Conservation (phyloP, 2,329 filamentous ascomycete species). For the Monilinia fructicola region DNA sequence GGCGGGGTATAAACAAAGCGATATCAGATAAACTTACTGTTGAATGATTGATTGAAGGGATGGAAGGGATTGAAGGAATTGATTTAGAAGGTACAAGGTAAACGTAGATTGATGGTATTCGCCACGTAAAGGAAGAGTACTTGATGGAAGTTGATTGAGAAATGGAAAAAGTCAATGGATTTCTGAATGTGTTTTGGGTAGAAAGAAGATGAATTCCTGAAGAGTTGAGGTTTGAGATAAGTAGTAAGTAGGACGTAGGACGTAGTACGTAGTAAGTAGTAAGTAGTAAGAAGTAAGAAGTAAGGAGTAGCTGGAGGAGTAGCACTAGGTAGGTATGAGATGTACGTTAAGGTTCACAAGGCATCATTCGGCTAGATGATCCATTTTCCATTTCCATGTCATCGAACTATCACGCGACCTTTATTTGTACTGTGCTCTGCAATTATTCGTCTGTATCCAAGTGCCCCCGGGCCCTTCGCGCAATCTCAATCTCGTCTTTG, state of each 20-base stretch:
- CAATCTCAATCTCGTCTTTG: not conserved
- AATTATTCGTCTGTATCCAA: not conserved
- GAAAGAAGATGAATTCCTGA: slow-evolving; percentile 8
- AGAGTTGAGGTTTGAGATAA: slow-evolving; percentile 4
- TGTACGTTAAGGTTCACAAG: slow-evolving; percentile 11
- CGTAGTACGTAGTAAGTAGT: no score
- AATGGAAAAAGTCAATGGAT: slow-evolving; percentile 10
- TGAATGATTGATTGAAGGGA: no score
- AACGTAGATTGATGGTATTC: slow-evolving; percentile 9
- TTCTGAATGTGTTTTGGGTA: not conserved
- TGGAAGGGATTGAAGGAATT: slow-evolving; percentile 23
- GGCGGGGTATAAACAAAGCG: slow-evolving; percentile 24
- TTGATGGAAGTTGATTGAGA: slow-evolving; percentile 3
- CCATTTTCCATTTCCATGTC: not conserved
- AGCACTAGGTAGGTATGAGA: no score
- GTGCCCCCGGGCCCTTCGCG: not conserved
- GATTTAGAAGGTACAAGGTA: slow-evolving; percentile 3
- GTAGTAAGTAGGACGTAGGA: no score
- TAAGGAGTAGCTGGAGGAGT: no score
- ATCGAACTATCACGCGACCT: slow-evolving; percentile 13
- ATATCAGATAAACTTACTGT: slow-evolving; percentile 16
- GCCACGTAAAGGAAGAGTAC: not conserved
- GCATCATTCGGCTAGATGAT: slow-evolving; percentile 10
- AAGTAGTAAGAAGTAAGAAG: no score
- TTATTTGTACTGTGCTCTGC: no score